Conservation (phyloP, 768 basidiomycete species). For the Cystofilobasidium capitatum region DNA sequence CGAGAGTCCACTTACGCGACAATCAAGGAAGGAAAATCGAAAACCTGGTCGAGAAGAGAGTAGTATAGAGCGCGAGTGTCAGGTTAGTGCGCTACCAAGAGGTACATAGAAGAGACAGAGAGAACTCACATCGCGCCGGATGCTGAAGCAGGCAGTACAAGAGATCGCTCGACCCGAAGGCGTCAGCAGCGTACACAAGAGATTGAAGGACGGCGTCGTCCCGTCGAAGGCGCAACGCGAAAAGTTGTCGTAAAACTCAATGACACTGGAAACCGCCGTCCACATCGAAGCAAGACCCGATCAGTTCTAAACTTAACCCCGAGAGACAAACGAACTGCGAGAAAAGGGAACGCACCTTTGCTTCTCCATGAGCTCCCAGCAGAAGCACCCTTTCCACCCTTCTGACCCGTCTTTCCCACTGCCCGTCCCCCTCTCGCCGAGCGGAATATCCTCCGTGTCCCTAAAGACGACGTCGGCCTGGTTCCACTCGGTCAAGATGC, state of each 20-base stretch:
- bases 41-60: slow-evolving; percentile 42
- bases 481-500: slow-evolving; percentile 83
- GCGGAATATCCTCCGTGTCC: slow-evolving; percentile 30
- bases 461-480: slow-evolving; percentile 63
- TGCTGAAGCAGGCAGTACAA: slow-evolving; percentile 90
- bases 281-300: neutral
- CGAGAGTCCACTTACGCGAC: slow-evolving; percentile 46
- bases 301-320: neutral
- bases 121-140: slow-evolving; percentile 57
- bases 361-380: slow-evolving; percentile 38
- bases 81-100: neutral
- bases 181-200: slow-evolving; percentile 80
- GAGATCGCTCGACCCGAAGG: slow-evolving; percentile 74
- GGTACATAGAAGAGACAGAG: neutral
- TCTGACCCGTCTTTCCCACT: neutral
- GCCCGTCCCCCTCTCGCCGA: neutral
- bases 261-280: slow-evolving; percentile 28
- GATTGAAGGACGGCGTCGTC: slow-evolving; percentile 83
- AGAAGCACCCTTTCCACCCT: slow-evolving; percentile 37
- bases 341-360: slow-evolving; percentile 29
- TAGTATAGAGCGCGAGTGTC: neutral
- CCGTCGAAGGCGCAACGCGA: slow-evolving; percentile 95
- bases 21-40: slow-evolving; percentile 78
- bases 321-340: slow-evolving; percentile 9
- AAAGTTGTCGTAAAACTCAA: slow-evolving; percentile 69